Evolutionary conservation across 495 filamentous ascomycete species (phyloP).

Genomic region (Talaromyces borbonicus): DNA sequence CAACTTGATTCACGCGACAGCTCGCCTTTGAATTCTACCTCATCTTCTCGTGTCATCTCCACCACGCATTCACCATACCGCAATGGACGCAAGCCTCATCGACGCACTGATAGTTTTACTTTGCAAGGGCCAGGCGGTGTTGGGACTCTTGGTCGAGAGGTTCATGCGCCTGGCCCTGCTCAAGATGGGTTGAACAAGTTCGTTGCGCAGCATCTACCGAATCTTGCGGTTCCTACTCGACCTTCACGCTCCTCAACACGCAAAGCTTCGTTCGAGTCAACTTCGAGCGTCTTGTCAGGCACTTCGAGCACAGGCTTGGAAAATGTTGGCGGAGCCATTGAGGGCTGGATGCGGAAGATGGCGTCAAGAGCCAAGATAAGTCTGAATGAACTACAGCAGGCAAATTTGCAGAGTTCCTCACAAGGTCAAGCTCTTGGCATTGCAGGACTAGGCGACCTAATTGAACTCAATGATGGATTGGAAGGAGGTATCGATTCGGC

Average conservation of each 20-base stretch:
- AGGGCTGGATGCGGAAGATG: conserved; percentile 79
- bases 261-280: conserved; percentile 33
- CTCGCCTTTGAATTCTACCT: conserved; percentile 10
- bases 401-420: conserved; percentile 17
- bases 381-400: conserved; percentile 32
- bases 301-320: conserved; percentile 53
- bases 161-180: conserved; percentile 66
- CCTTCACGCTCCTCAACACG: conserved; percentile 15
- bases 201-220: conserved; percentile 66
- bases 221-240: conserved; percentile 41
- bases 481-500: conserved; percentile 22
- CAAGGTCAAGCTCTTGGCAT: conserved; percentile 26
- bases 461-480: conserved; percentile 66
- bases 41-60: conserved; percentile 9
- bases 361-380: conserved; percentile 42
- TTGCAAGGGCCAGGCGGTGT: conserved; percentile 76
- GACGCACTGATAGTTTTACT: conserved; percentile 29
- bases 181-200: conserved; percentile 71
- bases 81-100: conserved; percentile 24
- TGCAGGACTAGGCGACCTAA: conserved; percentile 57
- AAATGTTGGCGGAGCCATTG: conserved; percentile 73
- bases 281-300: conserved; percentile 30
- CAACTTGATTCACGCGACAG: conserved; percentile 11
- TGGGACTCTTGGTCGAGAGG: conserved; percentile 60
- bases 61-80: conserved; percentile 9